Percentiles rank a stretch among this genome's conserved stretches.
These are phyloP conservation scores for Chaetomium olivaceum DNA, from an alignment of 2,329 filamentous ascomycete species.

Conservation along the genomic window DNA sequence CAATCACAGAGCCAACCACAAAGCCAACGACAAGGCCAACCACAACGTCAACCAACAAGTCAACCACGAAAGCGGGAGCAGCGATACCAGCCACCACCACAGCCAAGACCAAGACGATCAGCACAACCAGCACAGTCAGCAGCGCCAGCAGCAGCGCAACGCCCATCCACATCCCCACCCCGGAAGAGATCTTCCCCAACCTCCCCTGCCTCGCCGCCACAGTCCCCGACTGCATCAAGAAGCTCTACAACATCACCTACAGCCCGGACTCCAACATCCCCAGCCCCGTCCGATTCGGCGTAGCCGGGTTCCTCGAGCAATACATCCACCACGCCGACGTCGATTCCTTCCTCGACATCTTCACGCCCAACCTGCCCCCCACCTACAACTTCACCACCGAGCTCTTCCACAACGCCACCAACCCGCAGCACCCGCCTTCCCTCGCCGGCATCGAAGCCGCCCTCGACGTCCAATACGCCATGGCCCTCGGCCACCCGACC, in stretches of 20 bases:
- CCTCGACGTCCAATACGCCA: constrained; percentile 52
- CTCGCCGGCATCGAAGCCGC: constrained; percentile 48
- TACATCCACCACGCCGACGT: constrained; percentile 49
- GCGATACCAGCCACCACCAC: background rate
- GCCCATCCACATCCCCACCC: constrained; percentile 21
- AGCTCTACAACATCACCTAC: constrained; percentile 50
- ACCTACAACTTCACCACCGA: constrained; percentile 41
- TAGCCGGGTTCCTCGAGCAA: constrained; percentile 54
- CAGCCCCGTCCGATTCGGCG: constrained; percentile 45
- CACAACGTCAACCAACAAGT: background rate
- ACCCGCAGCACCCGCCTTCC: constrained; percentile 41
- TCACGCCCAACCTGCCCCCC: constrained; percentile 36
- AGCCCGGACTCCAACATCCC: constrained; percentile 27
- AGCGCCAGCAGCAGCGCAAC: background rate
- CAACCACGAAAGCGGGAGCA: background rate
- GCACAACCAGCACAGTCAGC: background rate
- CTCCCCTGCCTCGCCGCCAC: constrained; percentile 39
- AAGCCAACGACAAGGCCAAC: background rate
- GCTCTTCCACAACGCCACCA: constrained; percentile 48
- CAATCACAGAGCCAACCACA: too few species aligned
- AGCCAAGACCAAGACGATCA: background rate
- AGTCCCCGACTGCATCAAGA: constrained; percentile 45
- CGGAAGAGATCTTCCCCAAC: constrained; percentile 27
- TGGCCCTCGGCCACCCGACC: constrained; percentile 48
- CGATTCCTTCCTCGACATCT: constrained; percentile 41